Evolutionary conservation across 106 monocot species (phyloP).

Genomic region (Iris macrosiphon): DNA sequence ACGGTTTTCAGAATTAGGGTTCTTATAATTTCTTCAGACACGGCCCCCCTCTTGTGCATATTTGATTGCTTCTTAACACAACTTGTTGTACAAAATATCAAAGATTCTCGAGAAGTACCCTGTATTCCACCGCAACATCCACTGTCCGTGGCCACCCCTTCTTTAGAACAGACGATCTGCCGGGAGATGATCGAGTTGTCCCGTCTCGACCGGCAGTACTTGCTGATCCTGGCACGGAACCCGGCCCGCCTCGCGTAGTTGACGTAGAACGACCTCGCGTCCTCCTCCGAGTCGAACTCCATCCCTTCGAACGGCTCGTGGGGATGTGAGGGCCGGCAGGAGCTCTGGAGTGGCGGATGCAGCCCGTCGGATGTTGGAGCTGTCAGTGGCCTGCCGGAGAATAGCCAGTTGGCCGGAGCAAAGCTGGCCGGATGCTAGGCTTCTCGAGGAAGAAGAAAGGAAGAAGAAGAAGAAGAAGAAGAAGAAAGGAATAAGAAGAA

Average conservation of each 20-base stretch:
- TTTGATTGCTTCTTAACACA: constrained; percentile 38
- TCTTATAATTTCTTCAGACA: constrained; percentile 27
- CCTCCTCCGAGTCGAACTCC: constrained; percentile 50
- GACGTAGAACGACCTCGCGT: constrained; percentile 30
- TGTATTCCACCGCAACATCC: constrained; percentile 5
- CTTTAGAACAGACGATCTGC: constrained; percentile 44
- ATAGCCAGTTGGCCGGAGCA: no score
- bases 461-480: no score
- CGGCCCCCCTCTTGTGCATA: constrained; percentile 46
- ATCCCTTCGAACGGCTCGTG: constrained; percentile 42
- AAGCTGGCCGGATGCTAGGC: no score
- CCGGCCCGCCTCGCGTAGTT: constrained; percentile 34
- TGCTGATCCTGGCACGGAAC: constrained; percentile 41
- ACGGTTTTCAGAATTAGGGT: no score
- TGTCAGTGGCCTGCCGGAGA: no score
- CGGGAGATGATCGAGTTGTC: constrained; percentile 51
- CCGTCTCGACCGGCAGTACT: constrained; percentile 36
- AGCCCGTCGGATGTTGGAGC: no score
- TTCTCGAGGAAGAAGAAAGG: no score
- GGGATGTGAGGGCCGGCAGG: no score
- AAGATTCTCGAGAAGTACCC: constrained; percentile 16
- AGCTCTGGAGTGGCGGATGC: no score
- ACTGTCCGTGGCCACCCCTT: constrained; percentile 9
- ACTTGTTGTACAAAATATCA: constrained; percentile 31
- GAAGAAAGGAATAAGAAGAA: no score